Evolutionary conservation across 2,329 filamentous ascomycete genomes (phyloP).

Genomic region (Xylaria polymorpha): DNA sequence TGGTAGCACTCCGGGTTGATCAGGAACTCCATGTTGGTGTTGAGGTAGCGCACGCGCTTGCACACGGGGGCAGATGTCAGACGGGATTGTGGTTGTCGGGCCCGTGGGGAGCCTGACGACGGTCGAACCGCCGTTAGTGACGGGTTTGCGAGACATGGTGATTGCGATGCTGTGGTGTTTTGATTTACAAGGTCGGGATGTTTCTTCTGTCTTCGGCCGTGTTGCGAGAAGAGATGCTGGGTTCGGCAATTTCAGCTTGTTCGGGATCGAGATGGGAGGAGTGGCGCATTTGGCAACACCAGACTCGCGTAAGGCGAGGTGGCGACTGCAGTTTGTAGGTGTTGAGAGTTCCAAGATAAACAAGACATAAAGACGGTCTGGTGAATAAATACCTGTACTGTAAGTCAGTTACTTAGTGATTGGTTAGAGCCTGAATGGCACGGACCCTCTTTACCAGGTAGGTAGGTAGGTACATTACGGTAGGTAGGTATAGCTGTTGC

Average conservation of each 20-base stretch:
- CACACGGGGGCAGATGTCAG: slow-evolving; percentile 95
- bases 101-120: slow-evolving; percentile 33
- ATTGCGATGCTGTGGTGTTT: slow-evolving; percentile 4
- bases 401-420: slow-evolving; percentile 5
- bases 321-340: neutral
- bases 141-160: slow-evolving; percentile 55
- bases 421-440: neutral
- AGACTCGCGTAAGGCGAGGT: slow-evolving; percentile 21
- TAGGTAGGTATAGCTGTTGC: neutral
- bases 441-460: neutral
- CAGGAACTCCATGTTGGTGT: slow-evolving; percentile 91
- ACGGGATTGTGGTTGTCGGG: slow-evolving; percentile 48
- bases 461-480: too few relatives aligned
- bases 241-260: neutral
- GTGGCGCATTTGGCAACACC: slow-evolving; percentile 25
- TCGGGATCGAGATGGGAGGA: neutral
- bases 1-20: slow-evolving; percentile 99
- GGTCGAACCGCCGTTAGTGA: slow-evolving; percentile 39
- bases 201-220: neutral
- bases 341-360: neutral
- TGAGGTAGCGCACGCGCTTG: slow-evolving; percentile 96
- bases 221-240: neutral
- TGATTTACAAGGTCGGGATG: slow-evolving; percentile 4
- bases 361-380: neutral
- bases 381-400: too few relatives aligned